Evolutionary conservation across 352 stramenopile genomes (phyloP).

Genomic region (Globisporangium cylindrosporum): DNA sequence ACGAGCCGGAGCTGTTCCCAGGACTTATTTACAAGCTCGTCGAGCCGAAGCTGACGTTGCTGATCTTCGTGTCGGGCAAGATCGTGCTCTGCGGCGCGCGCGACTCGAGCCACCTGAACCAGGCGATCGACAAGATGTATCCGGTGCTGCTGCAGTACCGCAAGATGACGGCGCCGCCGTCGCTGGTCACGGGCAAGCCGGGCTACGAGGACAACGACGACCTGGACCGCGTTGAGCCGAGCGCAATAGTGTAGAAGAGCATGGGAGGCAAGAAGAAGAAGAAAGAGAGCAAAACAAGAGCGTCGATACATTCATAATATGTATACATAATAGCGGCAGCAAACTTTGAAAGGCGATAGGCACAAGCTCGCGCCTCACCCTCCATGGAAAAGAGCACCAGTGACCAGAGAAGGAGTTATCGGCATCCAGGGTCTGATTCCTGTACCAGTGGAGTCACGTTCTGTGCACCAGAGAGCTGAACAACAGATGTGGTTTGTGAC

Average conservation of each 20-base stretch:
- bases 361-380: not conserved
- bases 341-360: not conserved
- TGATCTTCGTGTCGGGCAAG: conserved; percentile 99
- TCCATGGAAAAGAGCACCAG: not conserved
- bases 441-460: not conserved
- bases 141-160: conserved; percentile 55
- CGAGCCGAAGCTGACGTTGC: conserved; percentile 96
- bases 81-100: conserved; percentile 94
- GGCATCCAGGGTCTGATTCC: not conserved
- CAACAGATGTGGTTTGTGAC: not conserved
- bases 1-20: conserved; percentile 99
- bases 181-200: conserved; percentile 66
- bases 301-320: not conserved
- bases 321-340: not conserved
- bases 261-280: not conserved
- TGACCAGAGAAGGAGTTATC: not conserved
- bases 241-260: conserved; percentile 43
- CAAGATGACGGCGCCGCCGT: conserved; percentile 74
- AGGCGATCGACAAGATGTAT: conserved; percentile 55
- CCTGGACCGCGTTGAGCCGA: conserved; percentile 59
- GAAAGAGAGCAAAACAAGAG: not conserved
- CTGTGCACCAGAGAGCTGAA: not conserved
- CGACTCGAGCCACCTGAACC: conserved; percentile 43
- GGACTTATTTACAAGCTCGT: conserved; percentile 99
- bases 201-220: conserved; percentile 66